phyloP scores from a whole-genome alignment of 345 rosid species.

The Diplotaxis tenuifolia region DNA sequence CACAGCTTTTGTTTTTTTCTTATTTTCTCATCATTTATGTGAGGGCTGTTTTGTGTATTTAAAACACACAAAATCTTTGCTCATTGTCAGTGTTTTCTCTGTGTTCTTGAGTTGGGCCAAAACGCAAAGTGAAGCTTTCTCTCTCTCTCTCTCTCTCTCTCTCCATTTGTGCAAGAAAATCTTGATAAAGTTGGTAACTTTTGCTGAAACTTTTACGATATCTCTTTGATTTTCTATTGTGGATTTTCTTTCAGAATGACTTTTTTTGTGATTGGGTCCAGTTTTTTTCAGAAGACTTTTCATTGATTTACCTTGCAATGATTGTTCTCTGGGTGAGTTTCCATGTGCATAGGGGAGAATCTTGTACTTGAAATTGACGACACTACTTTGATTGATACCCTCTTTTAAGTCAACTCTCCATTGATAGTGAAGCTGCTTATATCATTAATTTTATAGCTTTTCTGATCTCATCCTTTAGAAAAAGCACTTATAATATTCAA shows the following conservation, averaged over 20 bases:
- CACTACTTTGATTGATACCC: conserved; percentile 26
- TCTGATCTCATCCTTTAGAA: background rate
- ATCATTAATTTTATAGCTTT: background rate
- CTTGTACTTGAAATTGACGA: conserved; percentile 19
- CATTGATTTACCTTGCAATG: background rate
- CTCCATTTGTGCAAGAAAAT: conserved; percentile 19
- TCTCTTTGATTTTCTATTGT: background rate
- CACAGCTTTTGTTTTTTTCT: background rate
- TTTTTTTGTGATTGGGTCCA: background rate
- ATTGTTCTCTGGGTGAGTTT: background rate
- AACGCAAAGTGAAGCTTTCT: conserved; percentile 26
- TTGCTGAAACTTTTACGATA: conserved; percentile 4
- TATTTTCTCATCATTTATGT: background rate
- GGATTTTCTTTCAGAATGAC: background rate
- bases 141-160: background rate
- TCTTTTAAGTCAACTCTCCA: conserved; percentile 26
- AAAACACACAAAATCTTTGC: background rate
- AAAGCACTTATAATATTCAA: background rate
- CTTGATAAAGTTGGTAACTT: conserved; percentile 42
- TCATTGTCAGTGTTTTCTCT: background rate
- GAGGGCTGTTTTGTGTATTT: background rate
- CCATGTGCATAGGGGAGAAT: conserved; percentile 12
- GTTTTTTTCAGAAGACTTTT: background rate
- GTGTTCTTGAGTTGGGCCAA: conserved; percentile 27
- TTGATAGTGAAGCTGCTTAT: background rate